Evolutionary conservation across 164 flowering plant species (phyloP).

Genomic region (Vitis amurensis): DNA sequence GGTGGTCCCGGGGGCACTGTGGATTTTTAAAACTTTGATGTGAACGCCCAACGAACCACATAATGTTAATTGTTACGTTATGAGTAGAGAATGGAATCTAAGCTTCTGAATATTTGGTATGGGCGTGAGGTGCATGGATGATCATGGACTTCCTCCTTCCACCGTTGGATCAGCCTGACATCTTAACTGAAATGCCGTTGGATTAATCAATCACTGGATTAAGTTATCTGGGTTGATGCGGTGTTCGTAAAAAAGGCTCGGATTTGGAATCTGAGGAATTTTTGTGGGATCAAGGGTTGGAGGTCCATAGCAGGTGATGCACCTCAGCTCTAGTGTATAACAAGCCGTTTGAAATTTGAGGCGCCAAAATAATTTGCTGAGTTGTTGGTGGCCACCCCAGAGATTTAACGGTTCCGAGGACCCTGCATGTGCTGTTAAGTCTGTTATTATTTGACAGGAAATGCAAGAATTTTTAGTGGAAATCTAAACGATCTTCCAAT

Average conservation of each 20-base stretch:
- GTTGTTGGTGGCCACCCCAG: background rate
- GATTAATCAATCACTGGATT: too few relatives aligned
- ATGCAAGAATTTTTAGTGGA: too few relatives aligned
- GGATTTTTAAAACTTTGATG: conserved; percentile 11
- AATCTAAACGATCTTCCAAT: too few relatives aligned
- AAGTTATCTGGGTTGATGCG: too few relatives aligned
- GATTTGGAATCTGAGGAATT: background rate
- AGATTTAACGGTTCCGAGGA: conserved; percentile 2
- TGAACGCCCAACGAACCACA: conserved; percentile 18
- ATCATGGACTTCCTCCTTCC: background rate
- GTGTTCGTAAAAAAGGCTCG: background rate
- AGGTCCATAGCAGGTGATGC: conserved; percentile 1
- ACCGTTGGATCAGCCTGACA: background rate
- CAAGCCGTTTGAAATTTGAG: background rate
- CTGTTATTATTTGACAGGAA: too few relatives aligned
- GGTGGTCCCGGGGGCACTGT: background rate
- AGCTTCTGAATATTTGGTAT: background rate
- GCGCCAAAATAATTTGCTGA: conserved; percentile 10
- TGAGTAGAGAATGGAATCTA: background rate
- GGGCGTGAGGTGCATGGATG: background rate
- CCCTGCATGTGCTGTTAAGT: background rate
- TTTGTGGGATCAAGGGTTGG: background rate
- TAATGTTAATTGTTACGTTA: background rate
- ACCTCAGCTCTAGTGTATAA: background rate
- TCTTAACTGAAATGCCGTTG: too few relatives aligned